Percentiles rank a stretch among this genome's conserved stretches.
These are phyloP conservation scores for Gossypium lobatum DNA, from an alignment of 441 rosid genomes.

Conservation along the genomic window DNA sequence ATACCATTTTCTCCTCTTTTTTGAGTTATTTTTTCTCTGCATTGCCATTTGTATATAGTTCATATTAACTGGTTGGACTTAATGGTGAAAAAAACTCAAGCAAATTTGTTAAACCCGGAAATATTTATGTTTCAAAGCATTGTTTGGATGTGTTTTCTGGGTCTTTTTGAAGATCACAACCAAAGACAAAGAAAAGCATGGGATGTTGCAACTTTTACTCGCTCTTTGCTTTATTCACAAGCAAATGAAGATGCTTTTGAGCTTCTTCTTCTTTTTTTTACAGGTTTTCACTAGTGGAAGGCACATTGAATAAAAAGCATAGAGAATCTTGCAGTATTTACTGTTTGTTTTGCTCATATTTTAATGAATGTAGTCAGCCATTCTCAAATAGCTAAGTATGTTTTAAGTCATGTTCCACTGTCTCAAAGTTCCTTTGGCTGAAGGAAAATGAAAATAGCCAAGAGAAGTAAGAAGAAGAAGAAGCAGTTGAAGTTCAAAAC, in stretches of 20 bases:
- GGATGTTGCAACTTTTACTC: background rate
- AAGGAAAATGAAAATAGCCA: background rate
- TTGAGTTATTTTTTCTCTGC: background rate
- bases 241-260: slow-evolving; percentile 13
- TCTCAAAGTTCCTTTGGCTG: background rate
- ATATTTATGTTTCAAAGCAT: background rate
- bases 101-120: background rate
- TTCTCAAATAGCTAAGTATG: background rate
- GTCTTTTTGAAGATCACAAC: background rate
- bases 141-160: background rate
- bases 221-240: background rate
- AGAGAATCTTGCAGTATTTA: slow-evolving; percentile 17
- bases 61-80: background rate
- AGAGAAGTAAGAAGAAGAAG: background rate
- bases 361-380: background rate
- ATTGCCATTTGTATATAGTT: background rate
- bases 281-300: slow-evolving; percentile 3
- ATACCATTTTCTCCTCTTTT: background rate
- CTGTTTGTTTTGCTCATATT: background rate
- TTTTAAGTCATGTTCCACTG: background rate
- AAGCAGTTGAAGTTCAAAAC: background rate
- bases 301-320: slow-evolving; percentile 12
- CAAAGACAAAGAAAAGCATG: background rate
- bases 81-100: background rate
- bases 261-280: background rate